Base-by-base conservation (phyloP, 768 basidiomycete genomes). In the Asterophora lycoperdoides region DNA sequence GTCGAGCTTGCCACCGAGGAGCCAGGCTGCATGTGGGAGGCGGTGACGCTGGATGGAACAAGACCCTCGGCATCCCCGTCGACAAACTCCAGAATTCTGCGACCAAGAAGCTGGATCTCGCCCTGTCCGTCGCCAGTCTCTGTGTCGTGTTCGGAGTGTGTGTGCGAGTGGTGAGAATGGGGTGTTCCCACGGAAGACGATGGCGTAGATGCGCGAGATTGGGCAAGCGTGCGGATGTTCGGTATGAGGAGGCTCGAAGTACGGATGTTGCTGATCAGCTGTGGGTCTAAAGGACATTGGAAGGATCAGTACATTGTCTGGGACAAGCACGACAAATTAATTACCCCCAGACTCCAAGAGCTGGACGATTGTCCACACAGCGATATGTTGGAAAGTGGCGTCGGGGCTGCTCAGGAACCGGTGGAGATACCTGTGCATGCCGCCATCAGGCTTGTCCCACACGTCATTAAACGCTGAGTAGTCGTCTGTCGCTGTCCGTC, bases 331-430 rank as follows among this genome's bases (percentile, higher is more conserved):
- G 15, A 1, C 33, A 4, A 14, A 1, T 56, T 56, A n/a, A 72
- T 36, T 56, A 89, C 88, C 90, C 53, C 91, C 89, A n/a, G 95
- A 95, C 65, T 99, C 96, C 20, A 99, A 76, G 17, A 99, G 71
- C 63, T 99, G 96, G 19, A 97, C 94, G 56, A 98, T 94, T 0
- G 96, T 97, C 96, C 96, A 99, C 37, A 99, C 93, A 29, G 96
- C 96, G 54, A 98, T 99, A 63, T 99, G 96, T 66, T 97, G 94
- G 85, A 99, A 99, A 1, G 96, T 99, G 11, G 91, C 86, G 61
- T 99, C 96, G 5, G 88, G 74, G 61, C 90, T 94, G 35, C 83
- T 90, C 58, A 99, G 69, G 81, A 99, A 99, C 38, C 91, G 81
- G 63, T 91, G 86, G 37, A 99, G 76, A 69, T 99, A 99, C 52